A percentile compares a stretch with the other conserved stretches of the same genome.
Evolutionary conservation across 768 basidiomycete species (phyloP).

Genomic region (Termitomyces sp.): DNA sequence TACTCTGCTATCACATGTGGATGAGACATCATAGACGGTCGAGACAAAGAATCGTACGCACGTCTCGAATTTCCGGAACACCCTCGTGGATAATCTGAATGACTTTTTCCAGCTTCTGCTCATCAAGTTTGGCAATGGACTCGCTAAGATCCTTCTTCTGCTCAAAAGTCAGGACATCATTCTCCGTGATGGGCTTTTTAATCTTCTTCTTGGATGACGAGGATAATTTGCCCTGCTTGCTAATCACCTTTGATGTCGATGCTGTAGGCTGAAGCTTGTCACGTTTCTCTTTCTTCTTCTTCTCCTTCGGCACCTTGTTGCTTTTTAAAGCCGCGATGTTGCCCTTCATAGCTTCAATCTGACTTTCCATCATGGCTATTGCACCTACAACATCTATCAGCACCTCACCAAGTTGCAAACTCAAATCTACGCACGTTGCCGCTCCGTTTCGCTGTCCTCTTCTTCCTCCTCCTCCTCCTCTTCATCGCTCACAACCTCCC

Average conservation of each 20-base stretch:
- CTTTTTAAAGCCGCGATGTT: conserved; percentile 61
- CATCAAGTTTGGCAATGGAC: conserved; percentile 84
- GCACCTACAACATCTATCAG: conserved; percentile 42
- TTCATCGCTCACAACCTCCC: conserved; percentile 50
- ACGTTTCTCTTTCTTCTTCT: conserved; percentile 67
- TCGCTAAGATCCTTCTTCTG: conserved; percentile 99
- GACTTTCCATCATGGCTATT: conserved; percentile 72
- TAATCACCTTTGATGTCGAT: conserved; percentile 57
- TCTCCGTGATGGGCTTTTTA: conserved; percentile 67
- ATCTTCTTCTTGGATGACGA: conserved; percentile 47
- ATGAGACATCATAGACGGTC: conserved; percentile 7
- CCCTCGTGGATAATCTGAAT: conserved; percentile 94
- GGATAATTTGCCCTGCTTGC: conserved; percentile 40
- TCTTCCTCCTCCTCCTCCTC: conserved; percentile 65
- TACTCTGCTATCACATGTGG: conserved; percentile 51
- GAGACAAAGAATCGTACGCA: conserved; percentile 35
- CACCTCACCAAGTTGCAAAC: conserved; percentile 4
- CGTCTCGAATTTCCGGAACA: conserved; percentile 89
- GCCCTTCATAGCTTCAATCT: conserved; percentile 73
- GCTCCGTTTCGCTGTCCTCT: conserved; percentile 65
- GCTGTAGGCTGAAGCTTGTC: conserved; percentile 44
- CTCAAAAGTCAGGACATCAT: conserved; percentile 85
- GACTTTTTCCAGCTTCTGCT: conserved; percentile 77
- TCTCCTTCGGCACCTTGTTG: conserved; percentile 49
- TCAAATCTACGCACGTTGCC: conserved; percentile 47